Conservation (phyloP, 345 rosid species). For the Turritis glabra region DNA sequence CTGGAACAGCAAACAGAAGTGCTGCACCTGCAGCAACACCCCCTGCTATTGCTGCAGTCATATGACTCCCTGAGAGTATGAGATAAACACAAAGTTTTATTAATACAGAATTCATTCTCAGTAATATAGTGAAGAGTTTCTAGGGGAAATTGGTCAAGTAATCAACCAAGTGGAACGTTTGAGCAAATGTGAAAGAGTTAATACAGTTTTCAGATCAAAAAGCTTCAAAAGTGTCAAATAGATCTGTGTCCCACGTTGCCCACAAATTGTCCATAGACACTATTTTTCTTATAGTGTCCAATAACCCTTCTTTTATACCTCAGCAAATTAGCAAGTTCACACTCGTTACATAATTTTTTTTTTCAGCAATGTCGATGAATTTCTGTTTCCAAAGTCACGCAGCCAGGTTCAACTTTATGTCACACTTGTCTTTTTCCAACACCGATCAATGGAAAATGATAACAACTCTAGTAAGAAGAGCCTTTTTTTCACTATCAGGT, state of each 20-base stretch:
- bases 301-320: neutral
- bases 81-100: neutral
- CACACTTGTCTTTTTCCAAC: neutral
- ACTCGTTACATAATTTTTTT: neutral
- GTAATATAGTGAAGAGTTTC: neutral
- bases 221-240: neutral
- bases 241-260: neutral
- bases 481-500: neutral
- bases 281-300: neutral
- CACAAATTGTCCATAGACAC: neutral
- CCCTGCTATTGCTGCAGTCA: conserved; percentile 75
- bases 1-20: conserved; percentile 77
- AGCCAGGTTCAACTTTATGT: neutral
- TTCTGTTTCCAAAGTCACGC: conserved; percentile 1
- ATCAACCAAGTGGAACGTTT: neutral
- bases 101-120: neutral
- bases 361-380: neutral
- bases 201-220: conserved; percentile 2
- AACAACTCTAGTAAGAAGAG: neutral
- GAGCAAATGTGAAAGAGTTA: neutral
- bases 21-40: conserved; percentile 96
- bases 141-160: neutral
- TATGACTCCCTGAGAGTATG: conserved; percentile 45
- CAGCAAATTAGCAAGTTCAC: conserved; percentile 3
- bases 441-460: neutral